Percentiles rank a stretch among this genome's conserved stretches.
phyloP scores from a whole-genome alignment of 768 basidiomycete genomes.

The Lepiota brunneoincarnata region DNA sequence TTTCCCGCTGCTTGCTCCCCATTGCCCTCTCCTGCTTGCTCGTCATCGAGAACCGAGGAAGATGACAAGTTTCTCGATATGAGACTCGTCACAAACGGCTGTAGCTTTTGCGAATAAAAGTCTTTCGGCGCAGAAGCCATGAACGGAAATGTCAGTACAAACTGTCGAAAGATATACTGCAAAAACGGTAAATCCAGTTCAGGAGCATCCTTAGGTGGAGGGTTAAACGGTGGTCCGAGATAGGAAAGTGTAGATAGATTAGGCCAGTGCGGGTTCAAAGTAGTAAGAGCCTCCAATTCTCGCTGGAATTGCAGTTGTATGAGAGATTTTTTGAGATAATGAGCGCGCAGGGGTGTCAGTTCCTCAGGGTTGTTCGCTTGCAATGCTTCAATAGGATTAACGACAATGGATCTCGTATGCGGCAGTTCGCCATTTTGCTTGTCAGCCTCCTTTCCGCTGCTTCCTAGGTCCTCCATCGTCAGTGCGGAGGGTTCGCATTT shows the following conservation, averaged over 20 bases:
- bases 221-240: constrained; percentile 85
- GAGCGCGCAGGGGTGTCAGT: constrained; percentile 87
- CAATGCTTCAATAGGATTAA: constrained; percentile 7
- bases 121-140: constrained; percentile 83
- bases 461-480: neutral
- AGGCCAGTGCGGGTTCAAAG: constrained; percentile 24
- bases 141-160: constrained; percentile 94
- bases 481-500: neutral
- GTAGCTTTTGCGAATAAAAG: constrained; percentile 93
- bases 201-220: constrained; percentile 56
- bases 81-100: constrained; percentile 86
- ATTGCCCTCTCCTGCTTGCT: constrained; percentile 35
- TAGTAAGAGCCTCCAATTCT: constrained; percentile 74
- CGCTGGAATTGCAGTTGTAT: constrained; percentile 78
- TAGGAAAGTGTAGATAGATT: constrained; percentile 71
- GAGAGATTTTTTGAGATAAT: constrained; percentile 97
- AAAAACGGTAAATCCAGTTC: constrained; percentile 81
- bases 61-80: constrained; percentile 76
- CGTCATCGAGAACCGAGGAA: constrained; percentile 45
- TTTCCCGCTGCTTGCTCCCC: constrained; percentile 57
- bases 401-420: neutral
- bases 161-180: constrained; percentile 87
- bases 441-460: neutral
- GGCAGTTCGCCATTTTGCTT: neutral
- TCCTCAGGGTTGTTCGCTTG: constrained; percentile 16